Evolutionary conservation across 2,329 filamentous ascomycete genomes (phyloP), one percentile per base, ranked within the genome.

Genomic region (Pyrenophora tritici-repentis): DNA sequence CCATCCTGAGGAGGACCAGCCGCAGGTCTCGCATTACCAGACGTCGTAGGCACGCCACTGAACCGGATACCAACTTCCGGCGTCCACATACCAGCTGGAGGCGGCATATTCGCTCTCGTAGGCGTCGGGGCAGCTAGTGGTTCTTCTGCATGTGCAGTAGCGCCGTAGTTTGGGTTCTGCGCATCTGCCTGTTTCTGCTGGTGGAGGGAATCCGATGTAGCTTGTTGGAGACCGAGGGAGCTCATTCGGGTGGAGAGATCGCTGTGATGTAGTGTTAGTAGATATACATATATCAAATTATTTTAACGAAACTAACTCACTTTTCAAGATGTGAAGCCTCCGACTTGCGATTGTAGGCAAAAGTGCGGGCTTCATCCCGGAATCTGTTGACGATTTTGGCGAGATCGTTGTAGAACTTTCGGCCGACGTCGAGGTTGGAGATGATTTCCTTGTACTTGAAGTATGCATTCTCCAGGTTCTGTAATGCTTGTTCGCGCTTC

Each of bases 341-440:
- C 58, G 88, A 84, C 42, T 91, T 83, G 44, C 94, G 81, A 67
- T 91, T 85, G 22, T 91, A 87, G 0, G 89, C 88, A 80, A 95
- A 97, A 1, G 82, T 83, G 59, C 84, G 84, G 50, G 86, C 86
- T 31, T 90, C 89, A 61, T 97, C 93, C 14, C 91, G 82, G 71
- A 97, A 97, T 8, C 87, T 81, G 32, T 86, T 87, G 1, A 96
- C 89, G 56, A 97, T 91, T 73, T 88, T 90, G 39, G 89, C 90
- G 4, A 99, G 81, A 67, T 97, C 92, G 62, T 99, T 99, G 78
- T 97, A 99, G 71, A 99, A 99, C 71, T 94, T 97, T 45, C 93
- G 82, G 0, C 91, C 94, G 0, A 89, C 90, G 59, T 97, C 93
- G 2, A 97, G 81, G 68, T 97, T 96, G 59, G 85, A 90, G 50